Percentiles rank a stretch among this genome's conserved stretches.
These are phyloP conservation scores for Myxozyma melibiosi DNA, from an alignment of 805 yeast species.

Conservation along the genomic window DNA sequence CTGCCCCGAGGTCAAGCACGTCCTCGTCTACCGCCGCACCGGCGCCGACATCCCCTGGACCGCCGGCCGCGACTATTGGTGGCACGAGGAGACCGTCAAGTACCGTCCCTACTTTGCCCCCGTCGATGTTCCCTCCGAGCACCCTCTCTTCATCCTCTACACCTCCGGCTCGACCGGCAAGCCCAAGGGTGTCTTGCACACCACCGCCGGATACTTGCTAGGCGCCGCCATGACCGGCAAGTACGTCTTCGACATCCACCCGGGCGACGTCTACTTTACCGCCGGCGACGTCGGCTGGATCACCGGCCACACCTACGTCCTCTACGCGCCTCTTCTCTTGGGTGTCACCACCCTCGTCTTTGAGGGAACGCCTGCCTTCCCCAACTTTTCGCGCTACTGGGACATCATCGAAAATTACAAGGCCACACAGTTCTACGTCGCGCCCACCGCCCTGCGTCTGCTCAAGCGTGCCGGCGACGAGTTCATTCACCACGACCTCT, in stretches of 20 bases:
- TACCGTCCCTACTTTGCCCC: constrained; percentile 87
- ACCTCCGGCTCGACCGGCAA: constrained; percentile 98
- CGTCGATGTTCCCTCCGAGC: constrained; percentile 84
- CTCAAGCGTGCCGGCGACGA: constrained; percentile 87
- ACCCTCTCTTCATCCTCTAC: constrained; percentile 91
- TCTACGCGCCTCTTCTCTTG: constrained; percentile 85
- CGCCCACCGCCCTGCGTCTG: constrained; percentile 95
- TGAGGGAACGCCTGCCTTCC: constrained; percentile 98
- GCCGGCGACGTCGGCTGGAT: constrained; percentile 99
- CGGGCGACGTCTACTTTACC: constrained; percentile 84
- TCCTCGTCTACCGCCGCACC: constrained; percentile 86
- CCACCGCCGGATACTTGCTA: constrained; percentile 90
- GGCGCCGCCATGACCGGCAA: constrained; percentile 91
- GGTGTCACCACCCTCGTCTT: constrained; percentile 93
- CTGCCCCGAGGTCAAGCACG: constrained; percentile 72
- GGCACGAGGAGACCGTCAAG: constrained; percentile 87
- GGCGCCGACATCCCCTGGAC: constrained; percentile 74
- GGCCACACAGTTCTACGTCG: constrained; percentile 96
- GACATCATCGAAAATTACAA: constrained; percentile 87
- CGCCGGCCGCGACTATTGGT: constrained; percentile 85
- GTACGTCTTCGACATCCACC: constrained; percentile 91
- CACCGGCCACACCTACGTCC: constrained; percentile 95
- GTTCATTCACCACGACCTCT: constrained; percentile 78
- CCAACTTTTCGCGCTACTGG: constrained; percentile 95
- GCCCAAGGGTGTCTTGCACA: constrained; percentile 97